Base-by-base conservation (phyloP, 1,139 yeast genomes). In the Groenewaldozyma auringiensis region DNA sequence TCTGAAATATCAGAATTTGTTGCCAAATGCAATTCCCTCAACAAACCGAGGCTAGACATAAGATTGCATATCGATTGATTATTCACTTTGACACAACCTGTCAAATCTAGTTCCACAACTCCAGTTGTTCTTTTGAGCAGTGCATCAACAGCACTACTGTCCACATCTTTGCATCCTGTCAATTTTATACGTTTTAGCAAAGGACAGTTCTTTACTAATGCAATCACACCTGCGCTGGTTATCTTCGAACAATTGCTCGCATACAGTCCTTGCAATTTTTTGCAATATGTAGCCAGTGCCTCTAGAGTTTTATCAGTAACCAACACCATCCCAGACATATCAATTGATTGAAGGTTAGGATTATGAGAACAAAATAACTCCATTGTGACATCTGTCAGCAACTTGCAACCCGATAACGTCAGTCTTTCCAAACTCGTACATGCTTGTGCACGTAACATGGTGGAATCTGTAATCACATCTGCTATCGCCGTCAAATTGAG, bases 41-140 rank as follows among this genome's bases (percentile, higher is more conserved):
- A 68, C 55, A 81, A 88, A 4, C 79, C 74, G 46, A 87, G 71
- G 36, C 77, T 78, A 33, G 73, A 64, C 56, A 87, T 79, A n/a
- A 86, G 71, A n/a, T 66, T 67, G 47, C 76, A 70, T 44, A 86
- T 70, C 44, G 85, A 70, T 16, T 60, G 60, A 61, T 86, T 88
- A 14, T 86, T 77, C 29, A 88, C 79, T 51, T 76, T 72, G n/a
- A 82, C 78, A 63, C 95, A 85, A 40, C 82, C 81, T 53, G 88
- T 92, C 46, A 92, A 72, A 66, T 92, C 97, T 44, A 92, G 82
- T 66, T 92, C 98, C 27, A 89, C 95, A 46, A 92, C 69, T 44
- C 82, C 72, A 40, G 82, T 83, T 63, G 97, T 89, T 59, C 75
- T 76, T 16, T 69, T 69, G 46, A 85, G 81, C 66, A 92, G 70